These are phyloP conservation scores for Colletotrichum destructivum DNA, from an alignment of 2,329 filamentous ascomycete species.

Conservation along the genomic window DNA sequence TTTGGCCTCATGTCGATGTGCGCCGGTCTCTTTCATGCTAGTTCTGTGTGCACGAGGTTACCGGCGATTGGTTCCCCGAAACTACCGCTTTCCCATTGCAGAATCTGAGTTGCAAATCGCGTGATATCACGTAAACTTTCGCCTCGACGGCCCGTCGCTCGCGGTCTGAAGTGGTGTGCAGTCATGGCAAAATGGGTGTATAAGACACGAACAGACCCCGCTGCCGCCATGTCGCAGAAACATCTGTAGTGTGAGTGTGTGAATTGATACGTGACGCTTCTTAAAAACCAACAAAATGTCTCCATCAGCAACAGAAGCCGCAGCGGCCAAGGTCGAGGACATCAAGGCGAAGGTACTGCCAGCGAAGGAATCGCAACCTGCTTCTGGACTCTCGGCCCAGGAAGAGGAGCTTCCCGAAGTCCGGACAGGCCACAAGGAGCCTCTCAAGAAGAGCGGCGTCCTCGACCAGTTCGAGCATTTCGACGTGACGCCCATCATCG, in stretches of 20 bases:
- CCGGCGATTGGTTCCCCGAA: conserved; percentile 5
- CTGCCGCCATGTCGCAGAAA: no score
- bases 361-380: conserved; percentile 15
- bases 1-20: conserved; percentile 6
- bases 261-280: neutral
- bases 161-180: neutral
- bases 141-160: neutral
- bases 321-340: conserved; percentile 17
- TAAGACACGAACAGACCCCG: conserved; percentile 13
- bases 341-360: conserved; percentile 16
- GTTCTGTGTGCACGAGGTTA: neutral
- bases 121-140: conserved; percentile 26
- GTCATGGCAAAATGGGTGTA: neutral
- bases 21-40: neutral
- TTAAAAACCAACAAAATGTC: conserved; percentile 21
- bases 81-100: conserved; percentile 9
- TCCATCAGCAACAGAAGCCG: conserved; percentile 38
- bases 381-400: conserved; percentile 4
- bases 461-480: conserved; percentile 68
- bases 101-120: conserved; percentile 29
- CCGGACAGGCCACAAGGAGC: conserved; percentile 47
- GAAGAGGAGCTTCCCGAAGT: conserved; percentile 35
- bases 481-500: conserved; percentile 74
- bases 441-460: conserved; percentile 64
- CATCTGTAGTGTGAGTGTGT: neutral